Evolutionary conservation across 129 eudicot genomes (phyloP), one percentile per base, ranked within the genome.

Genomic region (Escallonia herrerae): DNA sequence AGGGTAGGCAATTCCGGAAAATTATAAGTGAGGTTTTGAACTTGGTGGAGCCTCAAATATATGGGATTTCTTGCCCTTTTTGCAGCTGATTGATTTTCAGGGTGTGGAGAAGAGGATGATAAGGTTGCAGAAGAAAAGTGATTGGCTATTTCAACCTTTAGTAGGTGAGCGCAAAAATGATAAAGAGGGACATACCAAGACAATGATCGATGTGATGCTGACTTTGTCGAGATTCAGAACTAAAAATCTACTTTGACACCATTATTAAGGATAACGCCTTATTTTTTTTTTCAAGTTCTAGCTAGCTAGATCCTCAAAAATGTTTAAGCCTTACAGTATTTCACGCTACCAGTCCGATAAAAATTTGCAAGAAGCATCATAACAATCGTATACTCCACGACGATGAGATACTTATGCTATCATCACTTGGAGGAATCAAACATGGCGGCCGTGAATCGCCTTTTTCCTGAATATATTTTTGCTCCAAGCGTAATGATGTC

Each of bases 41-140:
- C 57, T 69, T 0, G 5, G 0, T 4, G 44, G 54, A 15, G 44
- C 53, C n/a, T 2, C 56, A 54, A 43, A 67, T 66, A 10, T 67
- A 7, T 42, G 78, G 11, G 70, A 75, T 62, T 68, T 15, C 15
- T 2, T 68, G 42, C 79, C 79, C 3, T 4, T 56, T 42, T 56
- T 72, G 42, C 38, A 54, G 51, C 64, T 70, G 70, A 5, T 72
- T 7, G 71, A 59, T 38, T 72, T 55, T 15, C 7, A 8, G 9
- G 69, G 76, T 39, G 37, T 63, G 48, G 51, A 63, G 64, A 63
- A 50, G 76, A 45, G 33, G 43, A 43, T 72, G 64, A 42, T 10
- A 0, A 15, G 8, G 14, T 42, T 71, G 63, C 52, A 61, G 5
- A 43, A 33, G 39, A 53, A 38, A 11, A 62, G 61, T 14, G 69